Conservation (phyloP, 2,329 filamentous ascomycete species). For the Diaporthe helianthi region DNA sequence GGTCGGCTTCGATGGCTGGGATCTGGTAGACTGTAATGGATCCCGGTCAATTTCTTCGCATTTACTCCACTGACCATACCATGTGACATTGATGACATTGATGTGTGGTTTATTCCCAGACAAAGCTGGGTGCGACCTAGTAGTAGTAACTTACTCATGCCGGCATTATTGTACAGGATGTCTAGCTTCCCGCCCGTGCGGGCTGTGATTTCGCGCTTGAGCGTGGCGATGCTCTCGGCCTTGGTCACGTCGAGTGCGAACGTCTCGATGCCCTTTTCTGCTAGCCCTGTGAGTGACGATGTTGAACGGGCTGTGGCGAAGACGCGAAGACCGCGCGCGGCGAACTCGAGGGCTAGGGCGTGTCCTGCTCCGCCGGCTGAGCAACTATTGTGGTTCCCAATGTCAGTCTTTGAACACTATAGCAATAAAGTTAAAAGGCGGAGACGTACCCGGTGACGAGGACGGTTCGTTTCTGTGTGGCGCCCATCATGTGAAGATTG, state of each 20-base stretch:
- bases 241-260: not conserved
- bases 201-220: not conserved
- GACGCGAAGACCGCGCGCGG: not conserved
- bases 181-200: not conserved
- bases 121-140: too few species aligned
- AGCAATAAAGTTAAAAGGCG: not conserved
- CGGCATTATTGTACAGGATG: not conserved
- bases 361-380: not conserved
- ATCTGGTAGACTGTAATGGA: not conserved
- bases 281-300: not conserved
- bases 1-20: not conserved
- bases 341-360: not conserved
- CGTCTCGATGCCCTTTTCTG: not conserved
- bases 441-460: not conserved
- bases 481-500: not conserved
- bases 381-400: not conserved
- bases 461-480: not conserved
- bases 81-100: too few species aligned
- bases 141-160: not conserved
- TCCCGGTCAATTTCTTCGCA: not conserved
- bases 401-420: not conserved
- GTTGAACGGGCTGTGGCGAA: not conserved
- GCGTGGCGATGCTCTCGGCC: not conserved
- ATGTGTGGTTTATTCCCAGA: not conserved
- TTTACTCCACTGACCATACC: too few species aligned